Evolutionary conservation across 2,329 filamentous ascomycete genomes (phyloP).

Genomic region (Colletotrichum somersetense): DNA sequence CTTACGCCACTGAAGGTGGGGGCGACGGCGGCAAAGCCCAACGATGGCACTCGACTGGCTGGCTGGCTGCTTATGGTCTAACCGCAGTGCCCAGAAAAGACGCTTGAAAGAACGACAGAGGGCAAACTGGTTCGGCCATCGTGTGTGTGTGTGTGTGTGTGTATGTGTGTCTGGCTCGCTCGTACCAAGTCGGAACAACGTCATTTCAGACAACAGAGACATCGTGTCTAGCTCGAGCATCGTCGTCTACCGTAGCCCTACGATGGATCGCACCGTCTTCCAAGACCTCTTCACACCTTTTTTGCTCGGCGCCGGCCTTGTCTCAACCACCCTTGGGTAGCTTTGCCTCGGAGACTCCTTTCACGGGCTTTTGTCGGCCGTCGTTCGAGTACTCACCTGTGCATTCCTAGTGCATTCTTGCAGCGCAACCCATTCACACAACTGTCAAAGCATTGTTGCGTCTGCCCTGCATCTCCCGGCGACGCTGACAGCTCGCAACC

Average conservation of each 20-base stretch:
- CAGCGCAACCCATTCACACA: constrained; percentile 4
- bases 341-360: constrained; percentile 24
- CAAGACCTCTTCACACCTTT: constrained; percentile 26
- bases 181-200: constrained; percentile 26
- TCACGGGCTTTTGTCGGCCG: constrained; percentile 19
- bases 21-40: constrained; percentile 5
- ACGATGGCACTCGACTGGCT: constrained; percentile 19
- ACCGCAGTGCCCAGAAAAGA: constrained; percentile 34
- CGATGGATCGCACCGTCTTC: constrained; percentile 14
- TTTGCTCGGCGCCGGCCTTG: constrained; percentile 23
- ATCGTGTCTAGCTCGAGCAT: constrained; percentile 14
- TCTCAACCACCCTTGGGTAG: constrained; percentile 8
- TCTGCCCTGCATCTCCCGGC: constrained; percentile 21
- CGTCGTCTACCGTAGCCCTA: constrained; percentile 19
- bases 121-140: constrained; percentile 13
- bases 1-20: constrained; percentile 1
- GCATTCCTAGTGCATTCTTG: background rate
- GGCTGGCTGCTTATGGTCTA: background rate
- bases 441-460: background rate
- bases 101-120: constrained; percentile 7
- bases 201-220: constrained; percentile 17
- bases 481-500: constrained; percentile 13
- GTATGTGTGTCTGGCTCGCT: constrained; percentile 7
- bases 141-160: background rate
- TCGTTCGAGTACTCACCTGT: constrained; percentile 7